phyloP scores from a whole-genome alignment of 2,329 filamentous ascomycete species.

The Pseudocercospora crystallina region DNA sequence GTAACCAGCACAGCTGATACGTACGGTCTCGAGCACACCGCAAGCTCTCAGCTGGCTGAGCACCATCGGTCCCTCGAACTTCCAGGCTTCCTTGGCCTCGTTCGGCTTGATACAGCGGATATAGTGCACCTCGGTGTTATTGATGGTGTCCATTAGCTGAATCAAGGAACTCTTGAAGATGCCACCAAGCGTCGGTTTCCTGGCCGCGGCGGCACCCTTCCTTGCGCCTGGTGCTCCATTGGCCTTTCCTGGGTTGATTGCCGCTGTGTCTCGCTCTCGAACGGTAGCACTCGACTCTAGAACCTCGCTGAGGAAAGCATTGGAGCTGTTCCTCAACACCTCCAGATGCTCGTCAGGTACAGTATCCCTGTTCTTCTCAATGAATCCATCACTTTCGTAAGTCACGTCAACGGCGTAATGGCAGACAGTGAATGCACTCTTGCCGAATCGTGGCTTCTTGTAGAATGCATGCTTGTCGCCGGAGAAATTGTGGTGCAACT shows the following conservation, averaged over 20 bases:
- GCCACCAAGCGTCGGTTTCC: conserved; percentile 94
- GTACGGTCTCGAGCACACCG: conserved; percentile 96
- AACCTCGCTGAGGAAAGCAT: conserved; percentile 80
- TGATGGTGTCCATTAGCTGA: conserved; percentile 96
- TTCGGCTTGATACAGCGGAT: conserved; percentile 99
- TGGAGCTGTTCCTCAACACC: conserved; percentile 79
- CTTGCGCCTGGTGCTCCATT: conserved; percentile 72
- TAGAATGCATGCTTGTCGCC: conserved; percentile 93
- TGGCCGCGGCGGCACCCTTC: conserved; percentile 86
- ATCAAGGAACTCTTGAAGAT: conserved; percentile 99
- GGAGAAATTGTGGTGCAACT: conserved; percentile 91
- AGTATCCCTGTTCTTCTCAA: conserved; percentile 98
- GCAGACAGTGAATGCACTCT: conserved; percentile 95
- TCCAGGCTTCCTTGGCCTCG: conserved; percentile 94
- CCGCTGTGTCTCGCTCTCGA: conserved; percentile 77
- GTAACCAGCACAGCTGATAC: conserved; percentile 96
- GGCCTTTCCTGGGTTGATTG: conserved; percentile 64
- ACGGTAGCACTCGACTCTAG: conserved; percentile 82
- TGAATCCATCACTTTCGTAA: conserved; percentile 98
- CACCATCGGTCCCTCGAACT: conserved; percentile 98
- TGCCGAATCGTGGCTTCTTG: conserved; percentile 97
- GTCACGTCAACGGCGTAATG: conserved; percentile 98
- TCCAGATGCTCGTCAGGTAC: conserved; percentile 98
- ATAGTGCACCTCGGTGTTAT: conserved; percentile 97
- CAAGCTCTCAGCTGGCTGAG: conserved; percentile 94